Evolutionary conservation across 352 stramenopile species (phyloP).

Genomic region (Globisporangium mamillatum): DNA sequence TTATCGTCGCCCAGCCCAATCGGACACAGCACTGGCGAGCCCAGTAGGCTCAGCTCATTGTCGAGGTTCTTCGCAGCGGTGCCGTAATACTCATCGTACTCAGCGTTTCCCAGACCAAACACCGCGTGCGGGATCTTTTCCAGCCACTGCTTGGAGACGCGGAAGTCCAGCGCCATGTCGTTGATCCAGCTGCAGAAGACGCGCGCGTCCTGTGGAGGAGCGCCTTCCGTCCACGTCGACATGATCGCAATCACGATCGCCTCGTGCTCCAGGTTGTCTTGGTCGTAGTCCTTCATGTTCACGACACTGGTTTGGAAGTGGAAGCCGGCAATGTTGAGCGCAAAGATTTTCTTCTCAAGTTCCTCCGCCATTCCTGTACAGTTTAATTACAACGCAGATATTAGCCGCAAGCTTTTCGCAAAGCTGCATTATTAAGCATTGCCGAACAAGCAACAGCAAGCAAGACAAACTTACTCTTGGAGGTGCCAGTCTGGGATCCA

Average conservation of each 20-base stretch:
- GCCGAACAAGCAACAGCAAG: neutral
- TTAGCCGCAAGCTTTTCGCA: neutral
- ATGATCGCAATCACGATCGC: constrained; percentile 79
- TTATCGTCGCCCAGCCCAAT: constrained; percentile 81
- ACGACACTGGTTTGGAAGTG: constrained; percentile 83
- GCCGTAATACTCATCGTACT: constrained; percentile 88
- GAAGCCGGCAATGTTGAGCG: constrained; percentile 74
- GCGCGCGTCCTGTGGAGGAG: constrained; percentile 67
- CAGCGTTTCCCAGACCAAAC: constrained; percentile 83
- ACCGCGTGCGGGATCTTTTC: constrained; percentile 68
- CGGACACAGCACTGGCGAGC: constrained; percentile 55
- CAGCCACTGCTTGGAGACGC: constrained; percentile 83
- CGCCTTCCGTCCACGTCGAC: constrained; percentile 83
- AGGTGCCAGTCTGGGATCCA: constrained; percentile 82
- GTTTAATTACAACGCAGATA: neutral
- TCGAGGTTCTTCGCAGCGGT: constrained; percentile 78
- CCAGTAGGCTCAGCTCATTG: constrained; percentile 51
- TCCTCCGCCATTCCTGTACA: constrained; percentile 58
- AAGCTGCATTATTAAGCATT: neutral
- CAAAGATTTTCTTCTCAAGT: constrained; percentile 77
- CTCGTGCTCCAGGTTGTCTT: constrained; percentile 89
- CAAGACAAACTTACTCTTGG: constrained; percentile 41
- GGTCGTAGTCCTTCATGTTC: constrained; percentile 87
- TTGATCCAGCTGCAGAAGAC: constrained; percentile 86
- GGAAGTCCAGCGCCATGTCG: constrained; percentile 89